Base-by-base conservation (phyloP, 176 grass and related monocot genomes). In the Tuctoria greenei region DNA sequence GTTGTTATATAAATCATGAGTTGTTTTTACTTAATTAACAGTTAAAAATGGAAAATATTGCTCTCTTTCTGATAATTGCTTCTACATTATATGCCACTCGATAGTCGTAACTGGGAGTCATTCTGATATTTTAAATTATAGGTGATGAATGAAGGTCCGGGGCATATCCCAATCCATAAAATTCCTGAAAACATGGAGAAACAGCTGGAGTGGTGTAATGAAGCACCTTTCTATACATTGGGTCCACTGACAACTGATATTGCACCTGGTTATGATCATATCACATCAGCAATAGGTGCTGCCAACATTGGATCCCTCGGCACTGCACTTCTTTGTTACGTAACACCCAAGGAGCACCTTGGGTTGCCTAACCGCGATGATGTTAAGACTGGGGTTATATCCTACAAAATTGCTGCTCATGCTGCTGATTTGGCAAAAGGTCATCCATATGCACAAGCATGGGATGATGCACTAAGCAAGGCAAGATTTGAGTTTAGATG, bases 91-190 rank as follows among this genome's bases (percentile, higher is more conserved):
- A 60, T 28, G 8, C 42, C 15, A 62, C 16, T 44, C 15, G 6
- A 15, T 27, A 64, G 12, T 44, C 18, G 0, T 38, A 47, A 63
- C 44, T 46, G 74, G 59, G 45, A 36, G 34, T 7, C 58, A 31
- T 38, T 50, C 45, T 88, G 62, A 88, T 46, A 57, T 79, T n/a
- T 74, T 24, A 51, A 74, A 24, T 46, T 92, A 21, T 60, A 98
- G 95, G 95, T 98, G 21, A 98, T 94, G 95, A 98, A 98, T 61
- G 95, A 98, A 92, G 95, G 90, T 28, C 94, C 94, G 62, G 94
- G 94, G 38, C 94, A 97, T 50, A 89, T 97, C 80, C 94, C 94
- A 56, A 91, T 97, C 65, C 88, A 97, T 68, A 97, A 97, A 86
- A 97, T 97, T 81, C 91, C 94, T 43, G 94, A 97, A 81, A 97